Evolutionary conservation across 768 basidiomycete genomes (phyloP), one percentile per base, ranked within the genome.

Genomic region (Phlebiopsis gigantea): DNA sequence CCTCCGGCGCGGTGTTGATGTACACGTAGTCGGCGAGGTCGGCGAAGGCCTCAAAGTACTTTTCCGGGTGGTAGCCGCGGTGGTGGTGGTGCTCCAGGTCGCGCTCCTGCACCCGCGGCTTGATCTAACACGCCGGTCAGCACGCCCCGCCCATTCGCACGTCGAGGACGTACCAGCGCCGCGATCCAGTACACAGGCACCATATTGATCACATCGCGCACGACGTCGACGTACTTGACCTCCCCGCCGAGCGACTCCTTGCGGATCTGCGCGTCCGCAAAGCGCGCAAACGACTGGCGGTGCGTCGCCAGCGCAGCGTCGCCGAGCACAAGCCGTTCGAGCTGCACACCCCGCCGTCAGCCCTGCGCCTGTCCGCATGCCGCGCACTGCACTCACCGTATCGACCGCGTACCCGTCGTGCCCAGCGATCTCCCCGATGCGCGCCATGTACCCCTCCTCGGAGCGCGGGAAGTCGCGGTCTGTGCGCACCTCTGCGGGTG

Each of bases 131-230:
- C 4, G 28, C 47, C n/a, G n/a, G 8, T 29, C 15, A 29, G 26
- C 4, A n/a, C 14, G 17, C 4, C 12, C 15, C 28, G 15, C 9
- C 12, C 17, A 30, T 2, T 2, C 5, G 10, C 17, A 41, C 2
- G 26, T 21, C 19, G 19, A 6, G 7, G n/a, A 47, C 68, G 44
- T 46, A 71, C 70, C 14, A 71, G 41, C 46, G 69, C 53, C 6
- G 65, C 60, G 12, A 68, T 58, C 69, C 69, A 71, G 59, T 65
- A 64, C 1, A 71, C 58, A 17, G 68, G 63, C 12, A 68, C 66
- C 17, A 71, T 46, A 47, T 71, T 70, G 55, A 68, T 55, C 5
- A 73, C 70, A 48, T 72, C 68, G 14, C 65, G 52, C 8, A 72
- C 71, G 34, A 73, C 63, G 50, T 74, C 68, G 29, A 74, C 46